A percentile compares a stretch with the other conserved stretches of the same genome.
These are phyloP conservation scores for Aspergillus ibericus DNA, from an alignment of 2,329 filamentous ascomycete genomes.

Conservation along the genomic window DNA sequence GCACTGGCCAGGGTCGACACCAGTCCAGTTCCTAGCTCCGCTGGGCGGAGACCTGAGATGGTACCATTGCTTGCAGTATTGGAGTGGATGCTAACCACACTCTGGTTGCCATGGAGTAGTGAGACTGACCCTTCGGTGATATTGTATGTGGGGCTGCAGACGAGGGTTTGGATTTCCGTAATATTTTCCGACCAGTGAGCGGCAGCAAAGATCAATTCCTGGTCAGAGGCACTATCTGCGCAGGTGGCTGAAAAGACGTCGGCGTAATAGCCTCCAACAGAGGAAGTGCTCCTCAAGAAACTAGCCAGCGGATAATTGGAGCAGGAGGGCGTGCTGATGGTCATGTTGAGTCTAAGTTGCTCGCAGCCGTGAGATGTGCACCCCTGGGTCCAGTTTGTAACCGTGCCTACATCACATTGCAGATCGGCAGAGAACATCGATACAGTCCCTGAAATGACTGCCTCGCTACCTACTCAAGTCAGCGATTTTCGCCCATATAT, in stretches of 20 bases:
- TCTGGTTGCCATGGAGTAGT: constrained; percentile 7
- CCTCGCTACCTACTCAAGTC: background rate
- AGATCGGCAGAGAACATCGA: constrained; percentile 7
- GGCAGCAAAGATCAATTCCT: background rate
- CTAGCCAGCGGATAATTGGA: background rate
- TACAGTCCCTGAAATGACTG: constrained; percentile 4
- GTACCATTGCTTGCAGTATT: background rate
- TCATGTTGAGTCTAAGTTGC: background rate
- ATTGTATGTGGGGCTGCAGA: constrained; percentile 6
- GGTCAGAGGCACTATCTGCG: background rate
- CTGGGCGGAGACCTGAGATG: background rate
- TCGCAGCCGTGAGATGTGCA: background rate
- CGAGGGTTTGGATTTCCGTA: background rate
- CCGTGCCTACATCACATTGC: constrained; percentile 4
- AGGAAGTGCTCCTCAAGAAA: background rate
- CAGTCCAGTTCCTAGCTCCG: constrained; percentile 2
- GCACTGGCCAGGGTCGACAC: background rate
- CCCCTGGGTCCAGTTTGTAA: constrained; percentile 7
- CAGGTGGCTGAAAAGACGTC: background rate
- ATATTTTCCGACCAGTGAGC: constrained; percentile 7
- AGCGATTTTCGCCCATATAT: background rate
- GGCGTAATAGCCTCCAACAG: constrained; percentile 1
- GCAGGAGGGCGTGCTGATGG: background rate
- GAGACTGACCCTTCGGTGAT: background rate
- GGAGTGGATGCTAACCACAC: background rate